A percentile compares a stretch with the other conserved stretches of the same genome.
phyloP scores from a whole-genome alignment of 345 rosid species.

The Rhodamnia argentea region DNA sequence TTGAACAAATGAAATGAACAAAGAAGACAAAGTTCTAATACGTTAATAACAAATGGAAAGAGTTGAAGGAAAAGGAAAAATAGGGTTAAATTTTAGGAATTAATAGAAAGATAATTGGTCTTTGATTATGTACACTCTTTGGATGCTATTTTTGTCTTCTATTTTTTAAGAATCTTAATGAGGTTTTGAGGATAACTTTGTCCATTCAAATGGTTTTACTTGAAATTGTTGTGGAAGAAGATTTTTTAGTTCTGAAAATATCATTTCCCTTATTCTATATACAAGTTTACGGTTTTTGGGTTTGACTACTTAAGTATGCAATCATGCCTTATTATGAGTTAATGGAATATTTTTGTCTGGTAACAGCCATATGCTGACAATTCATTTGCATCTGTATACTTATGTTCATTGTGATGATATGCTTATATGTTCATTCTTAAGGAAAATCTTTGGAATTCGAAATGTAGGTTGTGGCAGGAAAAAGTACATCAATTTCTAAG shows the following conservation, averaged over 20 bases:
- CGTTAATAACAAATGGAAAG: background rate
- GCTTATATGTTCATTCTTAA: background rate
- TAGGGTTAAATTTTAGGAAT: background rate
- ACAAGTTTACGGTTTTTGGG: background rate
- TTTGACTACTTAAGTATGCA: background rate
- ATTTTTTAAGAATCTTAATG: background rate
- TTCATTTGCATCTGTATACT: background rate
- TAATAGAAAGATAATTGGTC: background rate
- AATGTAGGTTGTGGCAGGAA: conserved; percentile 53
- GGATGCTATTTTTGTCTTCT: background rate
- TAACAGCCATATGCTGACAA: background rate
- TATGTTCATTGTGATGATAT: background rate
- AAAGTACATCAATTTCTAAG: conserved; percentile 28
- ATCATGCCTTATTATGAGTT: background rate
- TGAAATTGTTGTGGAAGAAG: background rate
- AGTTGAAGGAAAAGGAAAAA: background rate
- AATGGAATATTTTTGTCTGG: background rate
- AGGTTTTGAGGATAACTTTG: background rate
- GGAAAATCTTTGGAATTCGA: background rate
- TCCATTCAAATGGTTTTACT: background rate
- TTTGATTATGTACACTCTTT: background rate
- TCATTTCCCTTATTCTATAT: background rate
- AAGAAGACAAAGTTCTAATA: background rate
- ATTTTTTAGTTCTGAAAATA: background rate
- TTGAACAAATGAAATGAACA: background rate